These are phyloP conservation scores for Tulasnella sp. DNA, from an alignment of 768 basidiomycete genomes.

Conservation along the genomic window DNA sequence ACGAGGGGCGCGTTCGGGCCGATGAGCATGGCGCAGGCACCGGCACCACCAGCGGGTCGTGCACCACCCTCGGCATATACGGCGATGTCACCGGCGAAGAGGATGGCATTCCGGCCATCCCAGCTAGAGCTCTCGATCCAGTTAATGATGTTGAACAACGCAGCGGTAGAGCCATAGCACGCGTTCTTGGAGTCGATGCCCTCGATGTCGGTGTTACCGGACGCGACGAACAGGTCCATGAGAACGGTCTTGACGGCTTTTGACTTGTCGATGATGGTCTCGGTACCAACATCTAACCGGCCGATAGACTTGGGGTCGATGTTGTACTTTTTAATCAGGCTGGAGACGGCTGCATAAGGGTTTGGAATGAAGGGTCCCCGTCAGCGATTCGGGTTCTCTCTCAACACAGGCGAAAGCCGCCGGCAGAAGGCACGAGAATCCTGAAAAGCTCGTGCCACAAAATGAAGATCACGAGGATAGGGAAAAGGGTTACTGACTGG, in stretches of 20 bases:
- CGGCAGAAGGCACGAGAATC: neutral
- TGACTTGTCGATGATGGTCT: constrained; percentile 99
- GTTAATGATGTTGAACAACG: constrained; percentile 97
- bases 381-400: too few relatives aligned
- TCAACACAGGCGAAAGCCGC: too few relatives aligned
- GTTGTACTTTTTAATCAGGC: constrained; percentile 87
- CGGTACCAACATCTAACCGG: constrained; percentile 95
- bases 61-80: constrained; percentile 95
- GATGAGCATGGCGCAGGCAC: constrained; percentile 89
- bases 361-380: neutral
- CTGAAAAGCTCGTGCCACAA: neutral
- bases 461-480: constrained; percentile 16
- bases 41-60: constrained; percentile 93
- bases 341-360: constrained; percentile 58
- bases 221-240: constrained; percentile 93
- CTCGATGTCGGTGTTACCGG: constrained; percentile 94
- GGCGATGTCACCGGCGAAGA: constrained; percentile 94
- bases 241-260: constrained; percentile 97
- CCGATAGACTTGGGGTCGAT: constrained; percentile 95
- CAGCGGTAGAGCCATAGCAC: constrained; percentile 97
- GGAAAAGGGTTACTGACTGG: constrained; percentile 45
- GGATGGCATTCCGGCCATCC: constrained; percentile 97
- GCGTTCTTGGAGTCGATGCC: constrained; percentile 99
- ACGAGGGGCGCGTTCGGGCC: constrained; percentile 93
- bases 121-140: constrained; percentile 95